Conservation (phyloP, 2,329 filamentous ascomycete genomes). For the Orbilia oligospora region DNA sequence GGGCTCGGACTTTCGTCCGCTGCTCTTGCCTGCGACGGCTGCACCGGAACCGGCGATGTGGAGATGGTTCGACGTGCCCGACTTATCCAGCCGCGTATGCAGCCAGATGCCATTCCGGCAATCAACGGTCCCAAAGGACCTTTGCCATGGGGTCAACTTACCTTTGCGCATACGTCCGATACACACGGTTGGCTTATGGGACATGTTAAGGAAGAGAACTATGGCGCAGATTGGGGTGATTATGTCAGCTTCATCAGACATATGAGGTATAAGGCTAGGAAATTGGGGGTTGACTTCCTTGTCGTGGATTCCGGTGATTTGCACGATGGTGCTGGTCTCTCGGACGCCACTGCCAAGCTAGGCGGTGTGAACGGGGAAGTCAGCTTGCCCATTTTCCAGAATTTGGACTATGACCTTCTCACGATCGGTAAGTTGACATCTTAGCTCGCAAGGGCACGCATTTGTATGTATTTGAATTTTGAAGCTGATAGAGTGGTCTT, state of each 20-base stretch:
- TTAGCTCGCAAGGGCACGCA: background rate
- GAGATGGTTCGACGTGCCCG: conserved; percentile 56
- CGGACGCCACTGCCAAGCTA: conserved; percentile 71
- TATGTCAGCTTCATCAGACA: conserved; percentile 93
- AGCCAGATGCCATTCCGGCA: conserved; percentile 48
- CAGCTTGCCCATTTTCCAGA: conserved; percentile 69
- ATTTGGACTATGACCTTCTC: conserved; percentile 72
- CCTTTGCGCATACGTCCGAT: conserved; percentile 56
- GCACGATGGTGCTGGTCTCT: conserved; percentile 77
- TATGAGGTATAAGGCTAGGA: conserved; percentile 83
- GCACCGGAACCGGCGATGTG: conserved; percentile 57
- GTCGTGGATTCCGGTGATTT: conserved; percentile 85
- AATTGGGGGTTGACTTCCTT: conserved; percentile 84
- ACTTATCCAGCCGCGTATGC: conserved; percentile 57
- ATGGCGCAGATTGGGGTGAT: conserved; percentile 97
- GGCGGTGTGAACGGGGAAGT: conserved; percentile 63
- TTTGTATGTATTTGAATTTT: background rate
- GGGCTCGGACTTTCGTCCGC: conserved; percentile 55
- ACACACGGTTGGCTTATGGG: conserved; percentile 84
- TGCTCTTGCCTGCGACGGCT: conserved; percentile 50
- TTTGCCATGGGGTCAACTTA: conserved; percentile 58
- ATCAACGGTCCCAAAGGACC: conserved; percentile 52
- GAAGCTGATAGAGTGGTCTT: conserved; percentile 12
- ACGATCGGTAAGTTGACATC: conserved; percentile 67
- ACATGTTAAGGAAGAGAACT: conserved; percentile 93